Percentiles rank a stretch among this genome's conserved stretches.
phyloP scores from a whole-genome alignment of 2,329 filamentous ascomycete species.

The Diaporthe sp. region DNA sequence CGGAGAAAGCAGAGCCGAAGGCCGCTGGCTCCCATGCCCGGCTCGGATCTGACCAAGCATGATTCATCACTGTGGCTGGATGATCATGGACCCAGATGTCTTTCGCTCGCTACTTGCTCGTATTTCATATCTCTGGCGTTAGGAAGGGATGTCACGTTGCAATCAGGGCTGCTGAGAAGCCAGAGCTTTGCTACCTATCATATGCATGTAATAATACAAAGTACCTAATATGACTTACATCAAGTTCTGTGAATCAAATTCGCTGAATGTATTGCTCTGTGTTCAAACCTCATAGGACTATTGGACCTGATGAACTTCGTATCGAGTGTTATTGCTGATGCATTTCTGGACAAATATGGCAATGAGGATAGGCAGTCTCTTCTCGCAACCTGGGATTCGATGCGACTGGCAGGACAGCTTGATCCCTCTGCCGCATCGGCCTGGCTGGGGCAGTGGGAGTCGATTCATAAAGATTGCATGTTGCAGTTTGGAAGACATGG shows the following conservation, averaged over 20 bases:
- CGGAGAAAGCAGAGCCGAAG: not conserved
- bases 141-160: not conserved
- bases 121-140: not conserved
- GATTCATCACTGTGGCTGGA: not conserved
- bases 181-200: too few relatives aligned
- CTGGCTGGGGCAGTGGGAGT: not conserved
- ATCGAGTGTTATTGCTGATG: not conserved
- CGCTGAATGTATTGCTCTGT: too few relatives aligned
- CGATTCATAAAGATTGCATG: not conserved
- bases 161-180: too few relatives aligned
- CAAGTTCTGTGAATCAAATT: too few relatives aligned
- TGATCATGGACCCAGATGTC: not conserved
- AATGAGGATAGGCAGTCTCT: not conserved
- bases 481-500: not conserved
- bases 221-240: too few relatives aligned
- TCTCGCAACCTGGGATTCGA: slow-evolving; percentile 1
- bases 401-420: not conserved
- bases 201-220: too few relatives aligned
- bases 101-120: not conserved
- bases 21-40: not conserved
- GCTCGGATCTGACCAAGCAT: not conserved
- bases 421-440: not conserved
- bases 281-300: too few relatives aligned
- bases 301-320: not conserved
- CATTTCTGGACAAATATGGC: not conserved